phyloP scores from a whole-genome alignment of 2,329 filamentous ascomycete species.

The Alternaria metachromatica region DNA sequence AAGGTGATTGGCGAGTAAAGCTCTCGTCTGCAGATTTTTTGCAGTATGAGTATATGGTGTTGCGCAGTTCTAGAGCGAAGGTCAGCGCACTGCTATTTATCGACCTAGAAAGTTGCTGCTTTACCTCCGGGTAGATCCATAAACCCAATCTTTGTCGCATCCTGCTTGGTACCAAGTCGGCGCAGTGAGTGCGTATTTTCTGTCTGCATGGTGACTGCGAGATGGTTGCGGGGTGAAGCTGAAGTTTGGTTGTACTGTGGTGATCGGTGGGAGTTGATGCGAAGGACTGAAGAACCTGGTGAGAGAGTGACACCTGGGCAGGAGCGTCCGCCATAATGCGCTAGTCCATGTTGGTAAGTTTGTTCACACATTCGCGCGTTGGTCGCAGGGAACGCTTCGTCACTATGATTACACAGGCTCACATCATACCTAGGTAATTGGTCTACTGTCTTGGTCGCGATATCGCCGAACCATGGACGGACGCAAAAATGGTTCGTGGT shows the following conservation, averaged over 20 bases:
- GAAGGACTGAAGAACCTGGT: not conserved
- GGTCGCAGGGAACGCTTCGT: not conserved
- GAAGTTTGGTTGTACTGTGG: not conserved
- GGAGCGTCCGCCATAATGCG: not conserved
- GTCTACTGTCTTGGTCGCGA: not conserved
- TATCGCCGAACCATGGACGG: not conserved
- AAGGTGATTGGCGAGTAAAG: not conserved
- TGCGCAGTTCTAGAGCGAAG: not conserved
- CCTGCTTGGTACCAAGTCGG: not conserved
- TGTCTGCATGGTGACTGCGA: not conserved
- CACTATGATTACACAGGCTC: not conserved
- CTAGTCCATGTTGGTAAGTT: not conserved
- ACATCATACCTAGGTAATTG: too few relatives aligned
- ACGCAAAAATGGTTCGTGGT: not conserved
- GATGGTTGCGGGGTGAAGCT: not conserved
- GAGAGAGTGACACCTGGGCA: not conserved
- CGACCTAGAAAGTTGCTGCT: not conserved
- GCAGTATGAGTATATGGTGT: not conserved
- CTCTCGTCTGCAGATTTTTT: accelerated
- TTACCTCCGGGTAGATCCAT: not conserved
- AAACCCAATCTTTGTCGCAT: not conserved
- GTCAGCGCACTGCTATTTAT: not conserved
- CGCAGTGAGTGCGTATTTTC: not conserved
- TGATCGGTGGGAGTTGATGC: not conserved
- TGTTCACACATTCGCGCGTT: not conserved